These are phyloP conservation scores for Scytalidium lignicola DNA, from an alignment of 2,329 filamentous ascomycete genomes.

Conservation along the genomic window DNA sequence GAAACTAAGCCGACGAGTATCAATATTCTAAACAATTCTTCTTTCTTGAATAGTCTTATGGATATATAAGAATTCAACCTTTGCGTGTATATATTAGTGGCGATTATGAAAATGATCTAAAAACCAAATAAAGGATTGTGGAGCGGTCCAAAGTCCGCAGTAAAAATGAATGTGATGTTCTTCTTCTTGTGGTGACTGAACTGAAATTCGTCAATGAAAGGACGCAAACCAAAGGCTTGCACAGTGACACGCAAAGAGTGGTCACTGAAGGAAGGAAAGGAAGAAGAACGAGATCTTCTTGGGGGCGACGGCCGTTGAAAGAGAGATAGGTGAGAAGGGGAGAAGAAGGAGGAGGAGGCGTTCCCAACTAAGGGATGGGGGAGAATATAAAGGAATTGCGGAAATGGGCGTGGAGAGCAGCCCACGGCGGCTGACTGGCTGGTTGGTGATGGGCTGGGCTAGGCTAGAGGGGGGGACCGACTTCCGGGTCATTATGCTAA, in stretches of 20 bases:
- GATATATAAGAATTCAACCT: background rate
- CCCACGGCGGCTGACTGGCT: background rate
- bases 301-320: constrained; percentile 15
- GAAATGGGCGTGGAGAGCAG: background rate
- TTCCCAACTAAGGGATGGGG: constrained; percentile 1
- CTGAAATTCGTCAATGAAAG: constrained; percentile 24
- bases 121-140: constrained; percentile 20
- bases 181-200: constrained; percentile 5
- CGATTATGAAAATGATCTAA: constrained; percentile 12
- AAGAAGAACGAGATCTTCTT: background rate
- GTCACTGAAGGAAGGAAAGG: constrained; percentile 10
- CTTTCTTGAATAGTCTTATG: background rate
- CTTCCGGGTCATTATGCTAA: too few relatives aligned
- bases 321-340: constrained; percentile 9
- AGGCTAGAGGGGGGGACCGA: too few relatives aligned
- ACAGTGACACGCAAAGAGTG: constrained; percentile 14
- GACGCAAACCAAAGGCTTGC: constrained; percentile 30
- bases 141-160: constrained; percentile 18
- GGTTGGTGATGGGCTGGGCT: background rate
- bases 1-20: background rate
- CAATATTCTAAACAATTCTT: background rate
- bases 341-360: constrained; percentile 6
- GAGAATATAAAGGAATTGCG: background rate
- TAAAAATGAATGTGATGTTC: constrained; percentile 15
- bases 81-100: too few relatives aligned